Percentiles rank a stretch among this genome's conserved stretches.
phyloP scores from a whole-genome alignment of 1,284 basidiomycete genomes.

The Heimioporus punctisporus region DNA sequence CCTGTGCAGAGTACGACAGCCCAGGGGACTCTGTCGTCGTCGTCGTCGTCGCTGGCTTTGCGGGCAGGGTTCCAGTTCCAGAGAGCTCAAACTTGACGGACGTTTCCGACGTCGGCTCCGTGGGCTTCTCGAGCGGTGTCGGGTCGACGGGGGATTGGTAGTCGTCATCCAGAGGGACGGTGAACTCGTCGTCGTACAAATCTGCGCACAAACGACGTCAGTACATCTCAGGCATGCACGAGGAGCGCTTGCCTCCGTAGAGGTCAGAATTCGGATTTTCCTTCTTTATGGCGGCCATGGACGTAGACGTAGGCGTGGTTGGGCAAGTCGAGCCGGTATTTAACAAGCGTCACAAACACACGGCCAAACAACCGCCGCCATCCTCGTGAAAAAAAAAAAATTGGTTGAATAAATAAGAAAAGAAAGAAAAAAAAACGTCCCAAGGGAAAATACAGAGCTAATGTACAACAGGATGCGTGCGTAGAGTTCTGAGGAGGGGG shows the following conservation, averaged over 20 bases:
- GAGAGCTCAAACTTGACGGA: constrained; percentile 20
- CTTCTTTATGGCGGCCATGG: constrained; percentile 29
- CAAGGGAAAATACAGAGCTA: constrained; percentile 24
- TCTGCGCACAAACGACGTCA: constrained; percentile 27
- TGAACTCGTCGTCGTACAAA: constrained; percentile 45
- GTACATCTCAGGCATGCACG: not conserved
- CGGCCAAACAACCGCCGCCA: too few species aligned
- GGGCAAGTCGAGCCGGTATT: not conserved
- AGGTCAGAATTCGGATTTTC: constrained; percentile 38
- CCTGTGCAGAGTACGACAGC: constrained; percentile 66
- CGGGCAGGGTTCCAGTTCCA: constrained; percentile 32
- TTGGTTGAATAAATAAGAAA: too few species aligned
- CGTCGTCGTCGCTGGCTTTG: constrained; percentile 27
- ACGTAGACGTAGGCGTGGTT: not conserved
- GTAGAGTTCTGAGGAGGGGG: constrained; percentile 8
- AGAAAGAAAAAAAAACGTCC: constrained; percentile 26
- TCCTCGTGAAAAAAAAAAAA: too few species aligned
- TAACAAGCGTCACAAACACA: too few species aligned
- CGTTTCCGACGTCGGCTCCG: constrained; percentile 6
- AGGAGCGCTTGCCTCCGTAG: constrained; percentile 33
- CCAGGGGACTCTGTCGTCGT: constrained; percentile 15
- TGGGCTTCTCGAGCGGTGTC: constrained; percentile 6
- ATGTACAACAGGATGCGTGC: constrained; percentile 30
- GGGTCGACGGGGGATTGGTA: constrained; percentile 25
- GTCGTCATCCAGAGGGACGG: constrained; percentile 36